Evolutionary conservation across 305 asterid species (phyloP).

Genomic region (Fraxinus baroniana): DNA sequence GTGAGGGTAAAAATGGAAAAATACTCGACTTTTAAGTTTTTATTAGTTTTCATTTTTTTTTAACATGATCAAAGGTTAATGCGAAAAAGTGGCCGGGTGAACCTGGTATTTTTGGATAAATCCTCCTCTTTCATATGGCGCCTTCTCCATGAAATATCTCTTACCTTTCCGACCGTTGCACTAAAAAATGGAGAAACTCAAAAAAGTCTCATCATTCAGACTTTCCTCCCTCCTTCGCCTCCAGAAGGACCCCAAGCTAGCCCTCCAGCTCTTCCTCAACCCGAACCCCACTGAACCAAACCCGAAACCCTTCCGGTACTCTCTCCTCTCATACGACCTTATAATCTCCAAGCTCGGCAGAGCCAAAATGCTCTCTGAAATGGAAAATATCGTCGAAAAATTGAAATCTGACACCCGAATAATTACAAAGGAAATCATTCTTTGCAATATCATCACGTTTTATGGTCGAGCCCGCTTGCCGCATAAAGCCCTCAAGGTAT

Average conservation of each 20-base stretch:
- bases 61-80: no score
- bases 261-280: constrained; percentile 68
- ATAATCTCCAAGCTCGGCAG: constrained; percentile 75
- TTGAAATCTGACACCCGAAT: constrained; percentile 49
- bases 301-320: constrained; percentile 61
- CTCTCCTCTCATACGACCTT: constrained; percentile 67
- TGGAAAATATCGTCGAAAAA: constrained; percentile 53
- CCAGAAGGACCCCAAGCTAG: constrained; percentile 59
- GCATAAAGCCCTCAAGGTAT: constrained; percentile 48
- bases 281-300: constrained; percentile 46
- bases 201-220: constrained; percentile 58
- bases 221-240: constrained; percentile 73
- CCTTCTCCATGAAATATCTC: background rate
- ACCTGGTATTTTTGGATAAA: no score
- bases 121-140: background rate
- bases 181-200: constrained; percentile 47
- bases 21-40: no score
- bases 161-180: background rate
- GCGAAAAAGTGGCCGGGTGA: no score
- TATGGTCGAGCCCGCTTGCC: constrained; percentile 67
- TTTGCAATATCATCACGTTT: constrained; percentile 57
- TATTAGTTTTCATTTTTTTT: no score
- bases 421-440: constrained; percentile 52
- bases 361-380: constrained; percentile 61
- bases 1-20: no score